Percentiles rank a stretch among this genome's conserved stretches.
phyloP scores from a whole-genome alignment of 2,329 filamentous ascomycete genomes.

The Exophiala lecanii-corni region DNA sequence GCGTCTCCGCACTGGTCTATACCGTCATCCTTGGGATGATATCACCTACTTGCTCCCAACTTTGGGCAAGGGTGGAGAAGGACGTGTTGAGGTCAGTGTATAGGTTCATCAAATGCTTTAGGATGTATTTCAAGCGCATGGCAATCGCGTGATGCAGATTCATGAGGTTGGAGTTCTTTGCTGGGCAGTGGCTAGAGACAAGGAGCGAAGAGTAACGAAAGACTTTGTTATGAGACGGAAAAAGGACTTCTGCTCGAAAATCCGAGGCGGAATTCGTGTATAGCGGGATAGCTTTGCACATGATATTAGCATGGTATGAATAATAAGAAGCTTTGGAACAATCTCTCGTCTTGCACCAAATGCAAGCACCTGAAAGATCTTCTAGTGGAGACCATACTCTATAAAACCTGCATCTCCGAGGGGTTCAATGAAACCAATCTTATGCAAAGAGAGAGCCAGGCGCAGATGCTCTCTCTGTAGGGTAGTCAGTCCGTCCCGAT shows the following conservation, averaged over 20 bases:
- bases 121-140: neutral
- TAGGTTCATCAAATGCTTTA: constrained; percentile 2
- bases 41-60: constrained; percentile 91
- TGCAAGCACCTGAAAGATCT: too few species aligned
- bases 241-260: constrained; percentile 1
- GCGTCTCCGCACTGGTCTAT: constrained; percentile 94
- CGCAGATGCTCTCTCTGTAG: too few species aligned
- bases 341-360: too few species aligned
- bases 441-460: too few species aligned
- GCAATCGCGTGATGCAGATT: neutral
- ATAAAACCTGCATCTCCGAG: too few species aligned
- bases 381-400: too few species aligned
- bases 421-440: too few species aligned
- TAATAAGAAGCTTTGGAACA: neutral
- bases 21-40: constrained; percentile 99
- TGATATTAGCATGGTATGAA: neutral
- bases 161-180: neutral
- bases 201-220: constrained; percentile 5
- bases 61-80: constrained; percentile 69
- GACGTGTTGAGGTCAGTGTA: constrained; percentile 74
- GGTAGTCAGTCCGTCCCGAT: too few species aligned
- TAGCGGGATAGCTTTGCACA: neutral
- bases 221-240: constrained; percentile 2
- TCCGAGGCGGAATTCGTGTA: constrained; percentile 3
- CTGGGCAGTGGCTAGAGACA: neutral